Evolutionary conservation across 352 stramenopile genomes (phyloP), one percentile per base, ranked within the genome.

Genomic region (Phytophthora idaei): DNA sequence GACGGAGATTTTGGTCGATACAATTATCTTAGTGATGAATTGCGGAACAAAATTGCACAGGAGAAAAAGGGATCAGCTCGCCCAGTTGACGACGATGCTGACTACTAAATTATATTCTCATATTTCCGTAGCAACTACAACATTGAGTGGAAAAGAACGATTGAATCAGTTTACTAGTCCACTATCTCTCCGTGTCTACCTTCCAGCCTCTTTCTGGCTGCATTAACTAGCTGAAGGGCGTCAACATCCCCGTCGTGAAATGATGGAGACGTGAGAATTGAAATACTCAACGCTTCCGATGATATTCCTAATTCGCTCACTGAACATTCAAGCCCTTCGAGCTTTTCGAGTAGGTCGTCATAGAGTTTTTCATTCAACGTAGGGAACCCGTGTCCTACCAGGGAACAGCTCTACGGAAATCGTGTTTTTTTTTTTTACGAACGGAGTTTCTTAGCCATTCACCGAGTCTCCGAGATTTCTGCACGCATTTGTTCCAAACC

Each of bases 401-500:
- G 21, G 21, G 21, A 21, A 21, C 21, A 21, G 0, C 21, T 21
- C 21, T 21, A 21, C 21, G 21, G 21, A 21, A 9, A 14, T 63
- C 60, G 15, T 15, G 6, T 5, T 25, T 27, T 11, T 8, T 27
- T 11, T 8, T 37, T 36, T 31, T 36, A 1, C 37, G 1, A 45
- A 5, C 37, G 21, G 21, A 1, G 21, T 56, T 67, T 32, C 31
- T 60, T 17, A 70, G 60, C 10, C 75, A 5, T 90, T 0, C 21
- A 21, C 76, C 80, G 7, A 85, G 69, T 48, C 66, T 83, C 11
- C 81, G 85, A 15, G 83, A 92, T 11, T 90, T 90, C 46, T 90
- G 73, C 44, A 65, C 73, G 1, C 78, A 90, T 28, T 69, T 93
- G 5, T 92, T 93, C 53, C 78, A 91, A 44, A 93, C 85, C 0